Evolutionary conservation across 1,284 basidiomycete genomes (phyloP).

Genomic region (Lignosus rhinocerotis): DNA sequence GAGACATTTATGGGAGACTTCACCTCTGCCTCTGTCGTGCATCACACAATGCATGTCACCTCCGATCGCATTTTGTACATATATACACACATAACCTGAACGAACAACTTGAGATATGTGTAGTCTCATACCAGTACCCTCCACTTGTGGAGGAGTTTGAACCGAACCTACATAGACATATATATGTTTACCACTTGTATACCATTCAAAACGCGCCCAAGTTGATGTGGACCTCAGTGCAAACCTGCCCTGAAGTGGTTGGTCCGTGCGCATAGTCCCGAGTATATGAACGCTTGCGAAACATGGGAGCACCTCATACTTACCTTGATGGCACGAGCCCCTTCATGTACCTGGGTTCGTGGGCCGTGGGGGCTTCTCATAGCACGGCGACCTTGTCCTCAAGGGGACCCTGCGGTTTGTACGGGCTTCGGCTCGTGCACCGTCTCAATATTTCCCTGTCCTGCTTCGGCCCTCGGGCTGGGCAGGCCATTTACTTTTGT

Average conservation of each 20-base stretch:
- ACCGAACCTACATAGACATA: too few species aligned
- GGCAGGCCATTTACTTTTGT: not conserved
- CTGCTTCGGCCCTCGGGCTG: slow-evolving; percentile 8
- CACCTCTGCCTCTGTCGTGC: too few species aligned
- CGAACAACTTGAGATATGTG: too few species aligned
- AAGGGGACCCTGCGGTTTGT: slow-evolving; percentile 5
- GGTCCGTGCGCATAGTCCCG: not conserved
- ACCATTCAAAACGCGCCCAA: not conserved
- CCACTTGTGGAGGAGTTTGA: too few species aligned
- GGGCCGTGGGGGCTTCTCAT: slow-evolving; percentile 7
- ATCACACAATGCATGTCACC: too few species aligned
- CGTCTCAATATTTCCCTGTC: slow-evolving; percentile 9
- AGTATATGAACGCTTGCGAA: not conserved
- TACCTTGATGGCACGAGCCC: slow-evolving; percentile 6
- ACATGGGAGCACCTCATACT: not conserved
- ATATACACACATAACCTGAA: too few species aligned
- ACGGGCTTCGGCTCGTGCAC: slow-evolving; percentile 5
- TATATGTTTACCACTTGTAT: too few species aligned
- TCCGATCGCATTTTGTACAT: too few species aligned
- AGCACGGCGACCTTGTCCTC: slow-evolving; percentile 6
- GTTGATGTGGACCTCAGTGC: not conserved
- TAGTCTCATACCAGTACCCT: too few species aligned
- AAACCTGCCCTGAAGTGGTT: not conserved
- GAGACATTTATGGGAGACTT: too few species aligned
- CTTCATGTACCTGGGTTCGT: slow-evolving; percentile 6